Conservation (phyloP, 192 early-diverging fungal species). For the Coemansia erecta region DNA sequence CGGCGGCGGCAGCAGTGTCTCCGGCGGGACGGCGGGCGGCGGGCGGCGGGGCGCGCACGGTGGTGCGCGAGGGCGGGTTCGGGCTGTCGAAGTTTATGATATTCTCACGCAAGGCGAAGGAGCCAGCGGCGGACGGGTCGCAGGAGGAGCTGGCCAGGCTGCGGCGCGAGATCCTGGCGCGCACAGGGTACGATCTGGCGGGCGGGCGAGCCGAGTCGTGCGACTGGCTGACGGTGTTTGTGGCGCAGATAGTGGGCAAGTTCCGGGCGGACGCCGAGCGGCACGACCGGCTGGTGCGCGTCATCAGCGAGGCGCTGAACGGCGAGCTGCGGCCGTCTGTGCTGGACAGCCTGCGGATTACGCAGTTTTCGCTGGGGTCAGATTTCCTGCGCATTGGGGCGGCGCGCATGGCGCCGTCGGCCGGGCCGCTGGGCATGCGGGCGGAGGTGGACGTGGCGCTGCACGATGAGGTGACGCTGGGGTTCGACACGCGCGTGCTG, state of each 20-base stretch:
- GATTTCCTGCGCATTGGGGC: conserved; percentile 49
- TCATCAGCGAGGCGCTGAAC: conserved; percentile 53
- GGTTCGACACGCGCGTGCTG: conserved; percentile 86
- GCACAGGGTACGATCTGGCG: conserved; percentile 44
- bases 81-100: conserved; percentile 49
- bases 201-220: conserved; percentile 47
- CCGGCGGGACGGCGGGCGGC: not conserved
- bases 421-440: conserved; percentile 47
- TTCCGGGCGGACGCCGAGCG: conserved; percentile 53
- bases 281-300: conserved; percentile 47
- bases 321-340: conserved; percentile 44
- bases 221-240: conserved; percentile 58
- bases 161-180: conserved; percentile 48
- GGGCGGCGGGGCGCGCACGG: conserved; percentile 16
- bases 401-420: conserved; percentile 49
- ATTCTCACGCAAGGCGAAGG: conserved; percentile 47
- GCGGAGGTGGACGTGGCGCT: conserved; percentile 74
- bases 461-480: conserved; percentile 90
- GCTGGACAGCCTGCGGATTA: conserved; percentile 50
- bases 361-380: conserved; percentile 53
- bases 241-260: conserved; percentile 53
- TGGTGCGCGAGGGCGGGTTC: conserved; percentile 42
- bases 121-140: conserved; percentile 32
- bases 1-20: not conserved
- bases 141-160: conserved; percentile 47